Conservation (phyloP, 2,329 filamentous ascomycete genomes). For the Diaporthe caulivora region DNA sequence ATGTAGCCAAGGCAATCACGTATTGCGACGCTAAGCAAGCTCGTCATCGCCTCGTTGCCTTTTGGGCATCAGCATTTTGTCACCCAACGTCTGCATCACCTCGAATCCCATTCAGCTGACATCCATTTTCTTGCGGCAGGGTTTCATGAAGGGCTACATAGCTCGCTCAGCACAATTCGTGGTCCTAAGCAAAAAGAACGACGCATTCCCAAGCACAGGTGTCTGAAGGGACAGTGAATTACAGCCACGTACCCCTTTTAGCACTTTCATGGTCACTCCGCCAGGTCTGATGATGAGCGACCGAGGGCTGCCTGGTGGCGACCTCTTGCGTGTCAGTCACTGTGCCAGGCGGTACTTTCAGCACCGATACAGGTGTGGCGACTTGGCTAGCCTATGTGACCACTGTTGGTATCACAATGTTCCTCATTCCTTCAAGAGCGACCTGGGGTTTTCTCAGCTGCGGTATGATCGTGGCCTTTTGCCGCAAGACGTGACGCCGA, state of each 20-base stretch:
- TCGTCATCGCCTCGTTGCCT: background rate
- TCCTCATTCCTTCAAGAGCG: background rate
- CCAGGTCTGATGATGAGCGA: background rate
- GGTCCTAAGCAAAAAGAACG: constrained; percentile 93
- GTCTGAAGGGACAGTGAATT: constrained; percentile 54
- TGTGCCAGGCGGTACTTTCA: background rate
- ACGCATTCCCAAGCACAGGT: constrained; percentile 93
- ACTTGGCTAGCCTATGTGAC: constrained; percentile 1
- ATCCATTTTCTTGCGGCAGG: constrained; percentile 62
- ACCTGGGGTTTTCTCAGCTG: background rate
- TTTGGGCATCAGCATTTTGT: background rate
- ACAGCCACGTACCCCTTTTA: background rate
- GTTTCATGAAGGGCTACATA: constrained; percentile 98
- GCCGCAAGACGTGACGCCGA: background rate
- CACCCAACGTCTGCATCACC: background rate
- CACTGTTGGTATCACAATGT: background rate
- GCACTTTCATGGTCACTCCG: background rate
- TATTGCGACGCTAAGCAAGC: background rate
- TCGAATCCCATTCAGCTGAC: constrained; percentile 46
- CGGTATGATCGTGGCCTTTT: background rate
- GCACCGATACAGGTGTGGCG: background rate
- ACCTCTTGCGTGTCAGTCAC: background rate
- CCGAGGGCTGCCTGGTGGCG: background rate
- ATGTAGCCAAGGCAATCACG: background rate
- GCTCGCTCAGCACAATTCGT: constrained; percentile 90